A percentile compares a stretch with the other conserved stretches of the same genome.
Evolutionary conservation across 169 alveolate genomes (phyloP).

Genomic region (Eimeria praecox): DNA sequence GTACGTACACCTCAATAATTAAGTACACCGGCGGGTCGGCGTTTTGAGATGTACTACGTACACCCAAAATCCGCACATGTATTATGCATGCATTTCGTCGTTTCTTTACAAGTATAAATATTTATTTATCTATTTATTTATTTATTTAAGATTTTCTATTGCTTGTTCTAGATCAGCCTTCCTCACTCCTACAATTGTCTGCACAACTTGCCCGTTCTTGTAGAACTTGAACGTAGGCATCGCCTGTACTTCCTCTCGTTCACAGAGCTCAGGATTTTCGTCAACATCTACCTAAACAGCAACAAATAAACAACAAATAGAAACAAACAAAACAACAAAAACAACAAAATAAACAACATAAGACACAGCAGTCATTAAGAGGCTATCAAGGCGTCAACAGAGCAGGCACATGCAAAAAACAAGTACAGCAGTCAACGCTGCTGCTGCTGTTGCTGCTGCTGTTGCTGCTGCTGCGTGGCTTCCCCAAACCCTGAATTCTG

Average conservation of each 20-base stretch:
- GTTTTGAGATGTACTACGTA: too few relatives aligned
- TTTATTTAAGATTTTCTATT: not conserved
- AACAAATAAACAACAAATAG: not conserved
- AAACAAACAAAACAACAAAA: not conserved
- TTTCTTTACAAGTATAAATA: not conserved
- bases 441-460: too few relatives aligned
- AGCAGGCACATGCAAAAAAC: too few relatives aligned
- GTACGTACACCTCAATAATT: conserved; percentile 16
- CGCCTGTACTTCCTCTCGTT: conserved; percentile 62
- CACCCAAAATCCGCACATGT: too few relatives aligned
- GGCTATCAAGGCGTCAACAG: too few relatives aligned
- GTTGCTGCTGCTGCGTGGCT: too few relatives aligned
- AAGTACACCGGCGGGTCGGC: too few relatives aligned
- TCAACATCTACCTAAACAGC: conserved; percentile 73
- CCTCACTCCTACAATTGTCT: conserved; percentile 64
- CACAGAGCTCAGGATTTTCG: conserved; percentile 67
- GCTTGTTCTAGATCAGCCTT: conserved; percentile 45
- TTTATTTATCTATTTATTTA: not conserved
- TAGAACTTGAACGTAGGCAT: conserved; percentile 82
- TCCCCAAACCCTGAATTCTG: too few relatives aligned
- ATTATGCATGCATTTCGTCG: too few relatives aligned
- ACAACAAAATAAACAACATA: too few relatives aligned
- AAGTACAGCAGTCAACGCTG: too few relatives aligned
- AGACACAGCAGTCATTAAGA: too few relatives aligned
- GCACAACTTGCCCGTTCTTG: conserved; percentile 72